Conservation (phyloP, 192 early-diverging fungal genomes). For the Podila epicladia region DNA sequence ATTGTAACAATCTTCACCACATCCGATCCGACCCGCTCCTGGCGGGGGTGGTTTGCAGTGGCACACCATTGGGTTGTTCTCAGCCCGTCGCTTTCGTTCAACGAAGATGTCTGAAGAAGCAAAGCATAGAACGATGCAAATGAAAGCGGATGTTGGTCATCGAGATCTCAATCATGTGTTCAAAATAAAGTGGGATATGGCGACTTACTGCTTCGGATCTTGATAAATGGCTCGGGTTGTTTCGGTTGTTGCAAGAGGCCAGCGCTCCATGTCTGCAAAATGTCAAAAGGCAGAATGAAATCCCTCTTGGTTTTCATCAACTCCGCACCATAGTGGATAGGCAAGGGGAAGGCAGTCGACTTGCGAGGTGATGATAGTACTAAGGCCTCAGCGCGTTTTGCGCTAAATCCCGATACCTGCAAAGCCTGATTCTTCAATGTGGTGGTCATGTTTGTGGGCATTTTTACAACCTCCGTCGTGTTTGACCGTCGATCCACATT, state of each 20-base stretch:
- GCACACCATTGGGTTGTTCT: conserved; percentile 61
- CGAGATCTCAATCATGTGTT: neutral
- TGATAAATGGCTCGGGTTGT: conserved; percentile 59
- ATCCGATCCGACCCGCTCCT: conserved; percentile 63
- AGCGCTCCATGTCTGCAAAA: conserved; percentile 58
- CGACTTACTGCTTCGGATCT: conserved; percentile 65
- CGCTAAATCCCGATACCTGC: too few species aligned
- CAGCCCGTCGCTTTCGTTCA: conserved; percentile 69
- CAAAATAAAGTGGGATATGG: neutral
- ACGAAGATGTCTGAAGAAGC: conserved; percentile 74
- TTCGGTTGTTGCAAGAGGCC: conserved; percentile 34
- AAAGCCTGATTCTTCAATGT: too few species aligned
- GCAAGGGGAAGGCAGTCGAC: conserved; percentile 57
- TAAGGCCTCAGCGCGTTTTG: too few species aligned
- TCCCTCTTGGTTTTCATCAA: conserved; percentile 64
- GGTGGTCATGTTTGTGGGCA: too few species aligned
- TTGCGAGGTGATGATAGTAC: too few species aligned
- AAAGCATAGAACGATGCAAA: neutral
- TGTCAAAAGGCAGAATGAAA: conserved; percentile 74
- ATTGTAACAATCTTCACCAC: conserved; percentile 79
- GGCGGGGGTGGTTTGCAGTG: conserved; percentile 65
- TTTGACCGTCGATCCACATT: conserved; percentile 16
- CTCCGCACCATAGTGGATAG: conserved; percentile 67
- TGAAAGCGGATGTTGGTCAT: too few species aligned
- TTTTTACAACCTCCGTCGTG: too few species aligned